Evolutionary conservation across 2,329 filamentous ascomycete genomes (phyloP).

Genomic region (Chrysoporthe cubensis): DNA sequence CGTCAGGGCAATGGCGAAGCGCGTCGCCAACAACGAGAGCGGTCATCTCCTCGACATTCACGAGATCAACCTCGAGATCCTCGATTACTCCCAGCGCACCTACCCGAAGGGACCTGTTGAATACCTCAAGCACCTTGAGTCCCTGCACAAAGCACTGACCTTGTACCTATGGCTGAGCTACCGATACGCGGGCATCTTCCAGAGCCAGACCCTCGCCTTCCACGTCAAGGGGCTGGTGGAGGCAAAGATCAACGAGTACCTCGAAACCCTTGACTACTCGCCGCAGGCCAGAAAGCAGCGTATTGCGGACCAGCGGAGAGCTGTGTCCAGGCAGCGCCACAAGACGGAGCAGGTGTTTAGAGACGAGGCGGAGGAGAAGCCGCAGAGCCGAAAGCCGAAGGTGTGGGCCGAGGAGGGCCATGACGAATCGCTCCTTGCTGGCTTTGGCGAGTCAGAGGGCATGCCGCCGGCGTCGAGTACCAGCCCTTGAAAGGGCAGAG

Average conservation of each 20-base stretch:
- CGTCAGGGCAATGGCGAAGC: conserved; percentile 67
- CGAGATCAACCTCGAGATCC: conserved; percentile 71
- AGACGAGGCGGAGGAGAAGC: conserved; percentile 24
- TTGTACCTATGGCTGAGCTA: conserved; percentile 94
- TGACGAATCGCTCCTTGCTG: conserved; percentile 40
- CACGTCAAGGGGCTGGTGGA: conserved; percentile 81
- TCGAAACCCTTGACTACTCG: conserved; percentile 59
- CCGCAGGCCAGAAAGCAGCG: conserved; percentile 39
- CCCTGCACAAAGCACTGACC: conserved; percentile 79
- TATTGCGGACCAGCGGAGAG: conserved; percentile 23
- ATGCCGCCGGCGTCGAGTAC: not conserved
- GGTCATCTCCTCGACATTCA: conserved; percentile 74
- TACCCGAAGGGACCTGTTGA: conserved; percentile 45
- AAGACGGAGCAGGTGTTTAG: conserved; percentile 32
- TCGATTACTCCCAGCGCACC: conserved; percentile 64
- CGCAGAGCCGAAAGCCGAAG: not conserved
- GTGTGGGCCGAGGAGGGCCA: conserved; percentile 42
- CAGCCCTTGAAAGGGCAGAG: not conserved
- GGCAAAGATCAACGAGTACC: conserved; percentile 68
- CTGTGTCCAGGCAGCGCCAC: conserved; percentile 30
- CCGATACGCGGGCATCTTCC: conserved; percentile 81
- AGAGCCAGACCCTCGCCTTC: conserved; percentile 73
- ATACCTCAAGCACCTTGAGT: conserved; percentile 73
- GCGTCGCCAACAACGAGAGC: conserved; percentile 68
- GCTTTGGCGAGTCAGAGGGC: conserved; percentile 30